Conservation (phyloP, 441 rosid genomes). For the Adansonia madagascariensis region DNA sequence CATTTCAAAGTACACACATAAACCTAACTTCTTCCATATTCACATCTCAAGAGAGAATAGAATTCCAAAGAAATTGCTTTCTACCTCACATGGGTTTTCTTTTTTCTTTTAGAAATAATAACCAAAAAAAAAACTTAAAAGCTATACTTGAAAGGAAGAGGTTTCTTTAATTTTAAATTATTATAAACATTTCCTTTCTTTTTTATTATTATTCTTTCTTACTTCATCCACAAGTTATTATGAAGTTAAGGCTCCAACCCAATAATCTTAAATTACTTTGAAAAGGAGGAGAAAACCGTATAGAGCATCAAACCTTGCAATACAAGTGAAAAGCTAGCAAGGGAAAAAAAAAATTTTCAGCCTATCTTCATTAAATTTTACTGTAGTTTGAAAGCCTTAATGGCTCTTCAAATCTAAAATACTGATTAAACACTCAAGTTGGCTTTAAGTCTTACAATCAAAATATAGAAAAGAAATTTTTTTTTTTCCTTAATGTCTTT, state of each 20-base stretch:
- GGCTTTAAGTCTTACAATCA: neutral
- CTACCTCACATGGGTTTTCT: neutral
- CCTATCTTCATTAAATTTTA: neutral
- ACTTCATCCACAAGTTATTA: conserved; percentile 3
- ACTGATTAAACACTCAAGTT: neutral
- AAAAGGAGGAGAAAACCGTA: neutral
- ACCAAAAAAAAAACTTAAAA: neutral
- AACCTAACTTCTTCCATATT: conserved; percentile 21
- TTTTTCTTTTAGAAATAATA: neutral
- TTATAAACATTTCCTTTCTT: neutral
- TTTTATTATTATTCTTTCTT: neutral
- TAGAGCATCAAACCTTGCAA: neutral
- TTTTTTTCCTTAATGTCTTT: neutral
- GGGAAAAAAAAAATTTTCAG: neutral
- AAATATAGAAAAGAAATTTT: neutral
- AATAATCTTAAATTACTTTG: neutral
- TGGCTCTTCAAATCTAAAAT: neutral
- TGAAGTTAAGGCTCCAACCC: neutral
- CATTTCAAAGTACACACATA: conserved; percentile 31
- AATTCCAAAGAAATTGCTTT: neutral
- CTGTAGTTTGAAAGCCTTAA: conserved; percentile 16
- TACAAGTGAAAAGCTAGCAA: neutral
- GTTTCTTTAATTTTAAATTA: neutral
- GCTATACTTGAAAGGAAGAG: neutral
- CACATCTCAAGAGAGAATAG: conserved; percentile 18